Conservation (phyloP, 225 moss, liverwort and hornwort species). For the Lunularia cruciata region DNA sequence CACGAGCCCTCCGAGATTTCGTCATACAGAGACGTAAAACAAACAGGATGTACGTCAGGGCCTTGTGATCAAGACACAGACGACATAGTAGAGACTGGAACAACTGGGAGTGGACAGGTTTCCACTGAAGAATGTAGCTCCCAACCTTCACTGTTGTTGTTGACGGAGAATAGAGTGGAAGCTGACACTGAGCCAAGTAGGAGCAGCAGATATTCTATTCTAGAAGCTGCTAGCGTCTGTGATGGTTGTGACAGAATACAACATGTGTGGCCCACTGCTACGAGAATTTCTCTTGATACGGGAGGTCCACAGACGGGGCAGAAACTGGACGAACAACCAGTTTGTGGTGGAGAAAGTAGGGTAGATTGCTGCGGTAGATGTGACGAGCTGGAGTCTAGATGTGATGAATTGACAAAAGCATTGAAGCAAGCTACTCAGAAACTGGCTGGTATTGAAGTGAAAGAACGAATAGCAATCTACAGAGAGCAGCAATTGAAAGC, state of each 20-base stretch:
- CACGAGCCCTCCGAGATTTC: not conserved
- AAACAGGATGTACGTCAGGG: not conserved
- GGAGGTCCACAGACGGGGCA: slow-evolving; percentile 9
- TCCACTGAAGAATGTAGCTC: slow-evolving; percentile 4
- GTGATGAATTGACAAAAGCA: slow-evolving; percentile 24
- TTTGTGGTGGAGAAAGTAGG: slow-evolving; percentile 17
- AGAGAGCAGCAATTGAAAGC: slow-evolving; percentile 34
- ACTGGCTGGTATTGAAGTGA: slow-evolving; percentile 18
- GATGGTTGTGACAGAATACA: slow-evolving; percentile 15
- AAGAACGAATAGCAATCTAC: slow-evolving; percentile 25
- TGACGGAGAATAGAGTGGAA: slow-evolving; percentile 12
- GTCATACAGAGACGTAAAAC: not conserved
- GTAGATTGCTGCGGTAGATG: slow-evolving; percentile 22
- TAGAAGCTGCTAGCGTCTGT: not conserved
- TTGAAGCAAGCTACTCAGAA: slow-evolving; percentile 22
- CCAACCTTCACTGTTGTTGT: not conserved
- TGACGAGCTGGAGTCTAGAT: slow-evolving; percentile 29
- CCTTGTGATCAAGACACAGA: slow-evolving; percentile 1
- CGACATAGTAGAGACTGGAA: slow-evolving; percentile 17
- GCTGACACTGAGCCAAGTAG: slow-evolving; percentile 12
- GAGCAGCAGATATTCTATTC: slow-evolving; percentile 14
- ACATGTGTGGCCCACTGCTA: slow-evolving; percentile 10
- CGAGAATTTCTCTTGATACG: slow-evolving; percentile 11
- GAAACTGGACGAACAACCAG: slow-evolving; percentile 18
- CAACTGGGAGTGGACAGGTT: slow-evolving; percentile 1